Conservation (phyloP, 345 rosid species). For the Salix purpurea region DNA sequence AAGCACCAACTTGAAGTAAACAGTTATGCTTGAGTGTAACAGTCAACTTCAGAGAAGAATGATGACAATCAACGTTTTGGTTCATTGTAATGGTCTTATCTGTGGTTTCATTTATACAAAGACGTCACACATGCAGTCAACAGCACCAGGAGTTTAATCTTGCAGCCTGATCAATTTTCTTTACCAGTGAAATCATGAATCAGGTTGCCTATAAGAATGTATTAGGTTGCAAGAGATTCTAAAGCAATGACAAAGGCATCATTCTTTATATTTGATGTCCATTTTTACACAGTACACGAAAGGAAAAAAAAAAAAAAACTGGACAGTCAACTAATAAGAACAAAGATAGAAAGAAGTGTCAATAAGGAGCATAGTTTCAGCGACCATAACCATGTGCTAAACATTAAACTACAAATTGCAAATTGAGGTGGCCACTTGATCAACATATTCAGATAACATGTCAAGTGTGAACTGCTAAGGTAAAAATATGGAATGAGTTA, state of each 20-base stretch:
- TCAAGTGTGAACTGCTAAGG: neutral
- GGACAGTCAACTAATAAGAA: neutral
- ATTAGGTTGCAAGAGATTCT: neutral
- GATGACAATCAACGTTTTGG: neutral
- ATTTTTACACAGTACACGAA: neutral
- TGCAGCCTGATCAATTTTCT: neutral
- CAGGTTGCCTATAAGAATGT: neutral
- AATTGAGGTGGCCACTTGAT: neutral
- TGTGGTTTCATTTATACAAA: neutral
- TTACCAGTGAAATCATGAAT: neutral
- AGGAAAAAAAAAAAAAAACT: neutral
- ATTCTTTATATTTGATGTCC: too few relatives aligned
- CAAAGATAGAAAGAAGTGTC: neutral
- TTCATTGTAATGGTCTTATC: neutral
- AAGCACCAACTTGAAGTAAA: conserved; percentile 11
- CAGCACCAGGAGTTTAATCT: neutral
- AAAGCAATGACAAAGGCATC: neutral
- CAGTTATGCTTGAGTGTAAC: neutral
- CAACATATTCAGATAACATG: neutral
- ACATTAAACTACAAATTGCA: neutral
- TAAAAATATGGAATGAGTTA: neutral
- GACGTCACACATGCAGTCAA: neutral
- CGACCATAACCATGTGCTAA: neutral
- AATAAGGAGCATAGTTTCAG: neutral
- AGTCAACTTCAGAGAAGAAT: neutral